phyloP scores from a whole-genome alignment of 805 yeast species.

The Kuraishia hungarica region DNA sequence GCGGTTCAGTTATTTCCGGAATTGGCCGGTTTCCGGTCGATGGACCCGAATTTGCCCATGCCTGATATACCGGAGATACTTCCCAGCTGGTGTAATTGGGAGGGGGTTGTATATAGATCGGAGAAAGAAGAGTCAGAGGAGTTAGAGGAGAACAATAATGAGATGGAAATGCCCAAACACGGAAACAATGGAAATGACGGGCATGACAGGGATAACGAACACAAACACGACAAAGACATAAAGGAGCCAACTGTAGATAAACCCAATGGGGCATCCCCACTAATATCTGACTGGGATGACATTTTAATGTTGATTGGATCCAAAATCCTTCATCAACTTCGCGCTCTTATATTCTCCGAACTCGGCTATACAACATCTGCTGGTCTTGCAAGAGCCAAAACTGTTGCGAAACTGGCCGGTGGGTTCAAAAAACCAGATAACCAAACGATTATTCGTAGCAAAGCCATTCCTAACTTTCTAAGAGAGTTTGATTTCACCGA shows the following conservation, averaged over 20 bases:
- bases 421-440: conserved; percentile 79
- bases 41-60: conserved; percentile 5
- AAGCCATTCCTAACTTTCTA: conserved; percentile 43
- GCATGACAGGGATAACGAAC: too few species aligned
- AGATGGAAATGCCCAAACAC: too few species aligned
- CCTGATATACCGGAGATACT: conserved; percentile 36
- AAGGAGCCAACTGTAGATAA: conserved; percentile 13
- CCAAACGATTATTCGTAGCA: conserved; percentile 64
- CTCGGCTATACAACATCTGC: conserved; percentile 85
- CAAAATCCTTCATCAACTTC: conserved; percentile 40
- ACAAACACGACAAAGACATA: too few species aligned
- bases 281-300: conserved; percentile 71
- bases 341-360: conserved; percentile 41
- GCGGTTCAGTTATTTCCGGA: conserved; percentile 40
- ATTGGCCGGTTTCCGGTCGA: conserved; percentile 13
- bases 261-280: conserved; percentile 7
- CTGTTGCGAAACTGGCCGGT: conserved; percentile 80
- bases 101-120: conserved; percentile 18
- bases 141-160: too few species aligned
- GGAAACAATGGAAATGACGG: too few species aligned
- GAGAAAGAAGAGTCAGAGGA: conserved; percentile 13
- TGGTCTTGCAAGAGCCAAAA: conserved; percentile 72
- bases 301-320: conserved; percentile 62
- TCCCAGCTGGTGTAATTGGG: conserved; percentile 20
- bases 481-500: conserved; percentile 57